Evolutionary conservation across 805 yeast genomes (phyloP).

Genomic region (Hanseniaspora valbyensis): DNA sequence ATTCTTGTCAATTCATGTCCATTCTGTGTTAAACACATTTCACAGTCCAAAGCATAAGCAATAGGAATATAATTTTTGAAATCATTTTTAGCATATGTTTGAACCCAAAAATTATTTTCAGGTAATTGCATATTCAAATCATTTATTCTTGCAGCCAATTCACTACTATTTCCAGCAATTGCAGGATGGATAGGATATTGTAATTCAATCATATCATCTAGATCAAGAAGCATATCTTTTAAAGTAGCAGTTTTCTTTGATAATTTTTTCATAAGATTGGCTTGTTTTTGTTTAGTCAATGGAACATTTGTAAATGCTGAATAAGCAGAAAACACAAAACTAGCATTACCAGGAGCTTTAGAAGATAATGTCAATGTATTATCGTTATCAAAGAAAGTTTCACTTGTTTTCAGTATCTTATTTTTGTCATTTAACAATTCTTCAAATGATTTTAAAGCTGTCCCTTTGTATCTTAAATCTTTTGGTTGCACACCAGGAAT

Average conservation of each 20-base stretch:
- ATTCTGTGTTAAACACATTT: conserved; percentile 61
- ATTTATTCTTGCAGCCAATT: conserved; percentile 15
- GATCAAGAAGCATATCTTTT: conserved; percentile 42
- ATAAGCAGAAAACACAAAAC: conserved; percentile 42
- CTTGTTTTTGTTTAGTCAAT: conserved; percentile 45
- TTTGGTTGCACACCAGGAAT: conserved; percentile 52
- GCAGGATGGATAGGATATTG: conserved; percentile 53
- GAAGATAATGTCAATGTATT: conserved; percentile 28
- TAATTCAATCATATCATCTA: conserved; percentile 38
- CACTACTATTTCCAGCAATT: conserved; percentile 19
- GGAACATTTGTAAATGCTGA: conserved; percentile 48
- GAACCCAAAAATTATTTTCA: conserved; percentile 15
- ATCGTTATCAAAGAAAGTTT: conserved; percentile 14
- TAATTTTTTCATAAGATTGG: conserved; percentile 27
- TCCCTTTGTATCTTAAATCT: conserved; percentile 24
- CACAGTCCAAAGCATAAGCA: conserved; percentile 82
- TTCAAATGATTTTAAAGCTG: conserved; percentile 1
- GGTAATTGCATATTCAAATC: conserved; percentile 15
- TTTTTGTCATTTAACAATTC: conserved; percentile 9
- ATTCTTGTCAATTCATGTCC: conserved; percentile 68
- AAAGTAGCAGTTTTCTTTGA: conserved; percentile 33
- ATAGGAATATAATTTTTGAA: conserved; percentile 50
- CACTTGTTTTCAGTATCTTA: not conserved
- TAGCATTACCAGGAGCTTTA: conserved; percentile 58
- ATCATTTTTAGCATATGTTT: conserved; percentile 22